Evolutionary conservation across 2,329 filamentous ascomycete species (phyloP), one percentile per base, ranked within the genome.

Genomic region (Seiridium unicorne): DNA sequence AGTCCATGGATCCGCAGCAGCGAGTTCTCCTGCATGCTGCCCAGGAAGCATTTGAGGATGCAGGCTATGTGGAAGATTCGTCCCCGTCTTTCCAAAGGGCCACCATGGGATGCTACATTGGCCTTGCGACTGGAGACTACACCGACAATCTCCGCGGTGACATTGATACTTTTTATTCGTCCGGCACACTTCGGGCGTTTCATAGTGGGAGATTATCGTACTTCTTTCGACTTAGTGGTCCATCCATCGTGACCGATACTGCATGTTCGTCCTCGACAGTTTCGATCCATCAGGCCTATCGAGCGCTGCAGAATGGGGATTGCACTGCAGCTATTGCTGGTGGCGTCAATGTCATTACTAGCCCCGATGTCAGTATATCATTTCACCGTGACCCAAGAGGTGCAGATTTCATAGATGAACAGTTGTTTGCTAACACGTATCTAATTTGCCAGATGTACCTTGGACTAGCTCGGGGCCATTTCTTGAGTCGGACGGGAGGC

Each of bases 401-500:
- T 61, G 62, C 31, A 61, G 59, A 13, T 59, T 60, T n/a, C 38
- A 2, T 7, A 42, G 10, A 60, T 69, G 4, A 53, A 63, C 3
- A 62, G 62, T n/a, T 67, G 60, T 42, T 42, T 42, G 38, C 38
- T 42, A 42, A 42, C 38, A 42, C 13, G 13, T 62, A 65, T 57
- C 38, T 42, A 8, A 42, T 36, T 51, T 60, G 35, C 13, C 48
- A 51, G 48, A 51, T 51, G 48, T 51, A 51, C 48, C 44, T 63
- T 66, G 18, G 67, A 70, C 55, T 62, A 70, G 5, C 64, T 59
- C 7, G 63, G 36, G 3, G 79, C 72, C 1, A 68, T 69, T 80
- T 82, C 57, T 65, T 82, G 0, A 79, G 74, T 13, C 71, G 72
- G 0, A 78, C 74, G 1, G 79, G 81, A 0, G 70, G 76, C 9